Base-by-base conservation (phyloP, 2,329 filamentous ascomycete species). In the Pseudonectria buxi region DNA sequence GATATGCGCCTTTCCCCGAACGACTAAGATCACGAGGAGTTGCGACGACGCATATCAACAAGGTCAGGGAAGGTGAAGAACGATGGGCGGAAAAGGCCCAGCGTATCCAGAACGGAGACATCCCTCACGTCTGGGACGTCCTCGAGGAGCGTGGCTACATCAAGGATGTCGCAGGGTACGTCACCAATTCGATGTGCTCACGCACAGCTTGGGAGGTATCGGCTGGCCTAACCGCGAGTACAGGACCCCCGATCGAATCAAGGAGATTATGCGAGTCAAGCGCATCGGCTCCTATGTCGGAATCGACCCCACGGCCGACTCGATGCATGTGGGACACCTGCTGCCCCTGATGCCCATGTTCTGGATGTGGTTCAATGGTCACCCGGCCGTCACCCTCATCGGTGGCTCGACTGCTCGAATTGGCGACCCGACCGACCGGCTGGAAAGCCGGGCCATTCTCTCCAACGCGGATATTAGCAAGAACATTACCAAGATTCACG, bases 341-440 rank as follows among this genome's bases (percentile, higher is more conserved):
- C 67, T 92, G 11, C 83, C 86, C 14, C 68, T 90, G 36, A 92
- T 92, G 86, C 76, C 83, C 12, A 67, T 90, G 15, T 88, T 87
- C 63, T 90, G 85, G 82, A 74, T 89, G 67, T 87, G 86, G 63
- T 68, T 88, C 45, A 70, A 88, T 54, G 86, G 86, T 15, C 81
- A 82, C 56, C 68, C 74, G 24, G 71, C 81, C 16, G 67, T 84
- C 32, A 80, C 76, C 26, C 65, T 92, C 37, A 57, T 88, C 38
- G 84, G 84, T 30, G 81, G 83, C 48, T 80, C 83, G 11, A 94
- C 86, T 4, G 82, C 80, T 27, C 79, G 81, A 50, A 76, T 92
- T 33, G 86, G 86, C 31, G 86, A 92, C 50, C 86, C 86, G 1
- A 86, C 79, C 3, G 86, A 73, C 42, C 74, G 86, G 26, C 64